Evolutionary conservation across 1,284 basidiomycete species (phyloP), one percentile per base, ranked within the genome.

Genomic region (Ceratobasidium sp.): DNA sequence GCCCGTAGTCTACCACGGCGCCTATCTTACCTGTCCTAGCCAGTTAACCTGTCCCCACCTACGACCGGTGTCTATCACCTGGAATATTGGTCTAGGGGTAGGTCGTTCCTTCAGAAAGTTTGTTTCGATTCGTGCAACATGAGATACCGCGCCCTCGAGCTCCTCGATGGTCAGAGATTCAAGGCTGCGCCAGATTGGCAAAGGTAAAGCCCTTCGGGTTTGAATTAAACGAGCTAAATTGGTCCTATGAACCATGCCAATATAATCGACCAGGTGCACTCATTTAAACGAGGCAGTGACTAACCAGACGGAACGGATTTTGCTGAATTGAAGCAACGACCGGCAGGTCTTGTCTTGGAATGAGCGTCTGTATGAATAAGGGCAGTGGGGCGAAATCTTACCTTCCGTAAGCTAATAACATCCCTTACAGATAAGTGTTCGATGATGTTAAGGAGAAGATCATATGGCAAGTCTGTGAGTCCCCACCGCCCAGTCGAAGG

Each of bases 41-140:
- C 62, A 66, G 27, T 39, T 54, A n/a, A 66, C 46, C 3, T 54
- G 62, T 6, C 62, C 62, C 62, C 62, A 66, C 29, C 54, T 54
- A 16, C 41, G 62, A 14, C 62, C 50, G 9, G 62, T 54, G 21
- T 66, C 50, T 13, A 66, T 54, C 3, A 66, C 50, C 14, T 66
- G 62, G 27, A 66, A 66, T 27, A 66, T 23, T 9, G 50, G 50
- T 8, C 62, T 39, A 11, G 62, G 21, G 19, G 23, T 30, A 25
- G 62, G 62, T 19, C 52, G 36, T 23, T 66, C 52, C 41, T 30
- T 66, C 39, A 66, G 29, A 25, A 66, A 66, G 29, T 66, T 66
- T 9, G 50, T 5, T 41, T 66, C 62, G 7, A 66, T 42, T 25
- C 62, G 62, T n/a, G 52, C 62, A 11, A 50, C 62, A n/a, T 66